Evolutionary conservation across 192 early-diverging fungal genomes (phyloP).

Genomic region (Phycomyces blakesleeanus): DNA sequence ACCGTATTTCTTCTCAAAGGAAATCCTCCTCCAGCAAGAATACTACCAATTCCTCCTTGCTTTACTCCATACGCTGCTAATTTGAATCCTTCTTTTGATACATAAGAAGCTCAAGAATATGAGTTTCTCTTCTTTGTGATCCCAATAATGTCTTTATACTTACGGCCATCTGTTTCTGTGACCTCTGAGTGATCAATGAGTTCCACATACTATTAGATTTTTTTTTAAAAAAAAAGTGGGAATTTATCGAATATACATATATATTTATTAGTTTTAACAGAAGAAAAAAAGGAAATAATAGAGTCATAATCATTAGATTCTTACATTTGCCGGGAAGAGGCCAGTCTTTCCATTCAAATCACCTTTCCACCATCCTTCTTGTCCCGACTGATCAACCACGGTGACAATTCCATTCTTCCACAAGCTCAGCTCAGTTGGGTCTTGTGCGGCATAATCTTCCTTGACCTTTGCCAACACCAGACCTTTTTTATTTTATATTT

Average conservation of each 20-base stretch:
- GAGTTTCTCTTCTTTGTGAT: neutral
- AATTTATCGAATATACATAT: too few relatives aligned
- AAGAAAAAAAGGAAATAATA: too few relatives aligned
- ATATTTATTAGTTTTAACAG: too few relatives aligned
- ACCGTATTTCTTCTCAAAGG: conserved; percentile 53
- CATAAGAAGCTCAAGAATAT: neutral
- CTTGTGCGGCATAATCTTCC: conserved; percentile 63
- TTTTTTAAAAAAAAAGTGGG: too few relatives aligned
- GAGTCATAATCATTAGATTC: too few relatives aligned
- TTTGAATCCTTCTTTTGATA: conserved; percentile 41
- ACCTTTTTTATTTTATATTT: conserved; percentile 1
- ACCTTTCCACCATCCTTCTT: conserved; percentile 68
- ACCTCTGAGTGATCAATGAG: conserved; percentile 2
- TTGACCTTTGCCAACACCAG: conserved; percentile 51
- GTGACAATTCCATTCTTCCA: conserved; percentile 61
- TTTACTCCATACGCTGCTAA: conserved; percentile 75
- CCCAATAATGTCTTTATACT: neutral
- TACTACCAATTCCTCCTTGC: conserved; percentile 69
- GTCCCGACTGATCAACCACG: conserved; percentile 52
- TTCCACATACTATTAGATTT: conserved; percentile 4
- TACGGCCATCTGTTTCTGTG: conserved; percentile 8
- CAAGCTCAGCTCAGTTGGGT: conserved; percentile 61
- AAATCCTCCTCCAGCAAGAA: conserved; percentile 69
- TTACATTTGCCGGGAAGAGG: conserved; percentile 59
- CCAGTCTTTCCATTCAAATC: conserved; percentile 62